Evolutionary conservation across 768 basidiomycete species (phyloP).

Genomic region (Pluteus cervinus): DNA sequence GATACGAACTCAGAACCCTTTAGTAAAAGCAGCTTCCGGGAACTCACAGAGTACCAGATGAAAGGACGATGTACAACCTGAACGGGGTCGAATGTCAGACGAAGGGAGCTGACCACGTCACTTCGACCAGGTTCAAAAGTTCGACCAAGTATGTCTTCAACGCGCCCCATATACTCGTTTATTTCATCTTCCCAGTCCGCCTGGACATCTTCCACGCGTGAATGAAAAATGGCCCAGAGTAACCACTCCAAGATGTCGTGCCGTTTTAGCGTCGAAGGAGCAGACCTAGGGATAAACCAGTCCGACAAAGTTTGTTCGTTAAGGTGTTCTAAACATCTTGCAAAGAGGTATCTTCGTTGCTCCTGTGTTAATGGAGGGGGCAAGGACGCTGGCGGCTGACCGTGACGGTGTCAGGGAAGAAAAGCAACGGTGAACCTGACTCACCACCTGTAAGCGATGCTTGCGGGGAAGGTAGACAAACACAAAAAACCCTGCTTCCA

Average conservation of each 20-base stretch:
- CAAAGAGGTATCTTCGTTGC: conserved; percentile 42
- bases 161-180: conserved; percentile 32
- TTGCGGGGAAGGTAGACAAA: conserved; percentile 44
- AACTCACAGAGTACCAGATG: conserved; percentile 56
- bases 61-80: conserved; percentile 48
- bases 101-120: conserved; percentile 35
- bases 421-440: conserved; percentile 8
- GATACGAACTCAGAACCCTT: neutral
- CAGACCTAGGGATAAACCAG: conserved; percentile 48
- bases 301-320: conserved; percentile 12
- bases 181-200: conserved; percentile 46
- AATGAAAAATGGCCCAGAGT: conserved; percentile 57
- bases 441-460: conserved; percentile 42
- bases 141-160: conserved; percentile 36
- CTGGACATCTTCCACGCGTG: conserved; percentile 20
- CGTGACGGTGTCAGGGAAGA: neutral
- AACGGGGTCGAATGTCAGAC: conserved; percentile 54
- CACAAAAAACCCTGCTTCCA: conserved; percentile 45
- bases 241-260: conserved; percentile 56
- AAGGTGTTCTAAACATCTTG: conserved; percentile 32
- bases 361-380: conserved; percentile 31
- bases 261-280: conserved; percentile 20
- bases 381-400: conserved; percentile 24
- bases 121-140: conserved; percentile 35
- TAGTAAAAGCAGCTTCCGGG: neutral